These are phyloP conservation scores for Neonothopanus nambi DNA, from an alignment of 1,284 basidiomycete genomes.

Conservation along the genomic window DNA sequence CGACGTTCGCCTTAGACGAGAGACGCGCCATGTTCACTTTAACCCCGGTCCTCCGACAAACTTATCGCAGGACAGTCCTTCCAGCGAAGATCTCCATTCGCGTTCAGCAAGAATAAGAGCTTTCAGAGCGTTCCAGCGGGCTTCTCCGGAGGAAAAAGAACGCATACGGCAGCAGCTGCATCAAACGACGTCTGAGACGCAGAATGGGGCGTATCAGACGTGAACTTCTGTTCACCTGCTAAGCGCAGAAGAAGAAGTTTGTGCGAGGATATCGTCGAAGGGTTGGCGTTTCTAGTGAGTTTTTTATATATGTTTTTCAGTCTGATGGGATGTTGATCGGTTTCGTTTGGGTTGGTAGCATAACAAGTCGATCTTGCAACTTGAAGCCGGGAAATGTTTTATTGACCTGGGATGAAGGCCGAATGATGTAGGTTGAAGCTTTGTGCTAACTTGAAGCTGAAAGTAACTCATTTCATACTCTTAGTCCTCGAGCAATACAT, in stretches of 20 bases:
- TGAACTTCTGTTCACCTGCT: constrained; percentile 78
- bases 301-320: constrained; percentile 38
- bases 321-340: neutral
- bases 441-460: neutral
- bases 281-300: constrained; percentile 70
- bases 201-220: constrained; percentile 25
- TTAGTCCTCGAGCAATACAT: constrained; percentile 81
- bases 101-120: constrained; percentile 73
- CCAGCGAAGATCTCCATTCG: constrained; percentile 40
- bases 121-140: constrained; percentile 68
- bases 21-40: constrained; percentile 47
- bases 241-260: constrained; percentile 74
- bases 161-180: constrained; percentile 53
- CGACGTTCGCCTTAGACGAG: constrained; percentile 66
- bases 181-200: constrained; percentile 18
- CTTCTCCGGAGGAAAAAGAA: constrained; percentile 63
- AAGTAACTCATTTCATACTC: neutral
- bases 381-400: constrained; percentile 93
- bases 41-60: constrained; percentile 30
- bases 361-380: constrained; percentile 84
- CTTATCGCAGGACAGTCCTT: neutral
- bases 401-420: constrained; percentile 90
- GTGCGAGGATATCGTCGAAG: constrained; percentile 32
- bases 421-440: constrained; percentile 58
- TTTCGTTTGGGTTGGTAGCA: constrained; percentile 55